These are phyloP conservation scores for Elaeis oleifera DNA, from an alignment of 202 grass and related monocot genomes.

Conservation along the genomic window DNA sequence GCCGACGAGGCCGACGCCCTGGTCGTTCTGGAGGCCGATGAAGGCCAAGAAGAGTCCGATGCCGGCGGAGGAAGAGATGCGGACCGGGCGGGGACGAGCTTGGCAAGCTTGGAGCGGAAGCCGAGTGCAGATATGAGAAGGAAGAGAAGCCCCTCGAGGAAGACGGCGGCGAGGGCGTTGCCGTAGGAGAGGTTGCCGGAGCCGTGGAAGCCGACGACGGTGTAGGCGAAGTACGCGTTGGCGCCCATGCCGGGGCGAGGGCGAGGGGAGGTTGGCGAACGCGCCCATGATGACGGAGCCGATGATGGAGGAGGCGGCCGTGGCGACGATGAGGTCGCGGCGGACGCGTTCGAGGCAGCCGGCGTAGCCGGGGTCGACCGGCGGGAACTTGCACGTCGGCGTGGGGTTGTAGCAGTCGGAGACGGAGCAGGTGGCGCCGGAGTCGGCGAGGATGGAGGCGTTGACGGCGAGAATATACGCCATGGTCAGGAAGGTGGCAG, in stretches of 20 bases:
- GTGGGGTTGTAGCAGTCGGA: background rate
- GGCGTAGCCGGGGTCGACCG: background rate
- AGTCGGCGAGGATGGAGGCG: conserved; percentile 1
- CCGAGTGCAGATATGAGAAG: conserved; percentile 2
- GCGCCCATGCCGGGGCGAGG: conserved; percentile 7
- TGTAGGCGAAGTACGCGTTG: conserved; percentile 22
- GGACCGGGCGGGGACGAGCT: conserved; percentile 5
- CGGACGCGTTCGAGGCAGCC: background rate
- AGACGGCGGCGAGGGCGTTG: conserved; percentile 8
- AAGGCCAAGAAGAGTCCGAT: conserved; percentile 17
- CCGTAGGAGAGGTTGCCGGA: conserved; percentile 9
- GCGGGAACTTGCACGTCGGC: background rate
- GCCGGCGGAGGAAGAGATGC: conserved; percentile 5
- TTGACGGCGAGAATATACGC: conserved; percentile 6
- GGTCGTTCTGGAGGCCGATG: conserved; percentile 15
- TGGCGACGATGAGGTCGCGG: conserved; percentile 14
- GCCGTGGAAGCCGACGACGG: conserved; percentile 8
- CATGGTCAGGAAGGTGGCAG: background rate
- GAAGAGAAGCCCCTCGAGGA: conserved; percentile 7
- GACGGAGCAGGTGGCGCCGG: background rate
- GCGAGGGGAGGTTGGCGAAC: conserved; percentile 10
- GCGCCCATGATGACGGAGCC: conserved; percentile 8
- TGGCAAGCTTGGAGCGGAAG: background rate
- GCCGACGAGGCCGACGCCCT: conserved; percentile 10
- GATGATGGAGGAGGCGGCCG: conserved; percentile 1